Evolutionary conservation across 192 early-diverging fungal species (phyloP).

Genomic region (Coemansia biformis): DNA sequence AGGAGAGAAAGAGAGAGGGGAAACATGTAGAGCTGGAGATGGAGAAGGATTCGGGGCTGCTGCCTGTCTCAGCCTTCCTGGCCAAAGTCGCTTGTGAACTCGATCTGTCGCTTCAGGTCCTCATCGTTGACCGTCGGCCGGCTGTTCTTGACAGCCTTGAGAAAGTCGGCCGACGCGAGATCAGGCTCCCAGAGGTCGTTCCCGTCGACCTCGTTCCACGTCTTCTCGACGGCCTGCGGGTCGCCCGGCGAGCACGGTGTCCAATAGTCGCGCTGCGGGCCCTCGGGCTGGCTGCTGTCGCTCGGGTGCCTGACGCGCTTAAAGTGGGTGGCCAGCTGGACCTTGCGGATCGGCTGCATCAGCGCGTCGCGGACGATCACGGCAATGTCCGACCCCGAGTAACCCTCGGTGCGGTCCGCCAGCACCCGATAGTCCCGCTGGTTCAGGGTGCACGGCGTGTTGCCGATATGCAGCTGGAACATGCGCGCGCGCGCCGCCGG

Average conservation of each 20-base stretch:
- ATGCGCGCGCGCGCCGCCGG: slow-evolving; percentile 76
- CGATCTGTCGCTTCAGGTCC: slow-evolving; percentile 76
- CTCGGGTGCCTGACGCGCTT: slow-evolving; percentile 52
- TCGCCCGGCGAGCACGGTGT: slow-evolving; percentile 97
- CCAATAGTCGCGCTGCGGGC: slow-evolving; percentile 50
- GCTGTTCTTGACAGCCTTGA: slow-evolving; percentile 69
- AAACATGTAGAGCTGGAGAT: background rate
- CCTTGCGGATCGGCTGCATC: slow-evolving; percentile 96
- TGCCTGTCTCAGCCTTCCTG: slow-evolving; percentile 45
- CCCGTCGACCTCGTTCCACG: slow-evolving; percentile 78
- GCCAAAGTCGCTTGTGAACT: slow-evolving; percentile 87
- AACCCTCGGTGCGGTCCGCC: slow-evolving; percentile 81
- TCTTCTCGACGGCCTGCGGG: slow-evolving; percentile 75
- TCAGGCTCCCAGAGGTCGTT: slow-evolving; percentile 89
- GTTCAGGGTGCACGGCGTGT: slow-evolving; percentile 78
- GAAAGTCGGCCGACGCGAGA: slow-evolving; percentile 80
- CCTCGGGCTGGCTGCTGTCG: slow-evolving; percentile 9
- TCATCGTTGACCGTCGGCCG: slow-evolving; percentile 79
- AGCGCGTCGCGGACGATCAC: slow-evolving; percentile 92
- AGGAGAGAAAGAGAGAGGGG: too few species aligned
- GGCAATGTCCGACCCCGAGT: slow-evolving; percentile 95
- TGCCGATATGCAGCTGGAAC: slow-evolving; percentile 91
- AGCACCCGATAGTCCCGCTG: slow-evolving; percentile 68
- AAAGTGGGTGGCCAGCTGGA: slow-evolving; percentile 91
- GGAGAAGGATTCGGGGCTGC: background rate